Evolutionary conservation across 768 basidiomycete genomes (phyloP), one percentile per base, ranked within the genome.

Genomic region (Roridomyces roridus): DNA sequence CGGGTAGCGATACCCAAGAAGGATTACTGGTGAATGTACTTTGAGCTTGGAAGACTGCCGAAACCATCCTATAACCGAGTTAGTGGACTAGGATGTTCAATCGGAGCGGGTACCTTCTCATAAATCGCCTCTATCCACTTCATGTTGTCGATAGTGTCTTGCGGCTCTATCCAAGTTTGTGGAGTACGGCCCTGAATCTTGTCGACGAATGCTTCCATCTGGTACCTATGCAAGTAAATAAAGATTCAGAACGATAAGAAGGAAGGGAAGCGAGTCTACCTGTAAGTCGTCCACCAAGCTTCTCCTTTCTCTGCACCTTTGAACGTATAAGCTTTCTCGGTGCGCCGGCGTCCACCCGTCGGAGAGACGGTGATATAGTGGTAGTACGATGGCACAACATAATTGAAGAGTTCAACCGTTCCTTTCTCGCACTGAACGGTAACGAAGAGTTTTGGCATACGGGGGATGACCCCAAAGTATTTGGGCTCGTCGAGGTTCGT

Each of bases 121-220:
- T 84, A 82, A 2, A 83, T 69, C 46, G 60, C 71, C 55, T 83
- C 81, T 29, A 83, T 70, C 63, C 70, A 73, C 57, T 78, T 65
- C 77, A 82, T 80, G 49, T 79, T 75, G 15, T 60, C 66, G 7
- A 82, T 62, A 10, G 75, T 75, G 25, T 83, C 80, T 42, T 77
- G 69, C 57, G 68, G 67, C 4, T 65, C 63, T 1, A 81, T 50
- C 85, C 85, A 86, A 8, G 70, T 69, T 46, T 68, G 68, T n/a
- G 74, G 70, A 20, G 64, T 65, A 37, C 78, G 71, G 0, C 79
- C 81, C 37, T 76, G 71, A 0, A 86, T 52, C 58, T 74, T 72
- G 65, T 85, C 80, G 8, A 85, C 80, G 40, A 87, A 79, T 15
- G 82, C 83, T 67, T 84, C 82, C 34, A 86, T 70, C 67, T 85